These are phyloP conservation scores for Amanita thiersii DNA, from an alignment of 768 basidiomycete species.

Conservation along the genomic window DNA sequence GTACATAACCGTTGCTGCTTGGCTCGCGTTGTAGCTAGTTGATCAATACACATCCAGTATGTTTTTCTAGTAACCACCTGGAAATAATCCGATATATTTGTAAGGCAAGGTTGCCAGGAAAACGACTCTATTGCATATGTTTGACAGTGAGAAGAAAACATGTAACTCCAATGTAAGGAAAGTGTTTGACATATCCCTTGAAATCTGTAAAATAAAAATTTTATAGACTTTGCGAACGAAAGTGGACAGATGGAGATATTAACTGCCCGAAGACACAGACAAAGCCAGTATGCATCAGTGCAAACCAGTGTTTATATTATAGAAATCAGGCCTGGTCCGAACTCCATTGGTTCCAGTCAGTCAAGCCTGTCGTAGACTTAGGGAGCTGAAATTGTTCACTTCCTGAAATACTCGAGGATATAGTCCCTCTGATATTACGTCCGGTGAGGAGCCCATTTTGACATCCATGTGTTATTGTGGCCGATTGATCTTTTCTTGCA, in stretches of 20 bases:
- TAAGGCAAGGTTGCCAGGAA: too few relatives aligned
- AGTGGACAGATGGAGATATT: background rate
- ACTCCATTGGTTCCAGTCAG: constrained; percentile 27
- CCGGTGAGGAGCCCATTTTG: constrained; percentile 16
- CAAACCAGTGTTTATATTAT: background rate
- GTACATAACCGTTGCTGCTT: too few relatives aligned
- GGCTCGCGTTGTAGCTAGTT: too few relatives aligned
- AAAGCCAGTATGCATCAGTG: background rate
- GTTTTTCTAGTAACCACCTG: too few relatives aligned
- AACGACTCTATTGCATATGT: too few relatives aligned
- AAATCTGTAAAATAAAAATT: too few relatives aligned
- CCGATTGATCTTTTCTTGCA: constrained; percentile 19
- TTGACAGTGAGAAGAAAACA: too few relatives aligned
- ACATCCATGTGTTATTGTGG: constrained; percentile 14
- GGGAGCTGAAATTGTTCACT: constrained; percentile 14
- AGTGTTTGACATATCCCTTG: too few relatives aligned
- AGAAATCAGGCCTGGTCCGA: constrained; percentile 15
- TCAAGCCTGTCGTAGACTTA: constrained; percentile 14
- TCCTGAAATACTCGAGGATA: constrained; percentile 9
- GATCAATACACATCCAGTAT: too few relatives aligned
- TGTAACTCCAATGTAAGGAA: too few relatives aligned
- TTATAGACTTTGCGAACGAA: too few relatives aligned
- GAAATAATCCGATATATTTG: too few relatives aligned
- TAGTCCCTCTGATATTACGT: constrained; percentile 19
- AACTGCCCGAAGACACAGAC: background rate